These are phyloP conservation scores for Termitomyces sp. DNA, from an alignment of 768 basidiomycete species.

Conservation along the genomic window DNA sequence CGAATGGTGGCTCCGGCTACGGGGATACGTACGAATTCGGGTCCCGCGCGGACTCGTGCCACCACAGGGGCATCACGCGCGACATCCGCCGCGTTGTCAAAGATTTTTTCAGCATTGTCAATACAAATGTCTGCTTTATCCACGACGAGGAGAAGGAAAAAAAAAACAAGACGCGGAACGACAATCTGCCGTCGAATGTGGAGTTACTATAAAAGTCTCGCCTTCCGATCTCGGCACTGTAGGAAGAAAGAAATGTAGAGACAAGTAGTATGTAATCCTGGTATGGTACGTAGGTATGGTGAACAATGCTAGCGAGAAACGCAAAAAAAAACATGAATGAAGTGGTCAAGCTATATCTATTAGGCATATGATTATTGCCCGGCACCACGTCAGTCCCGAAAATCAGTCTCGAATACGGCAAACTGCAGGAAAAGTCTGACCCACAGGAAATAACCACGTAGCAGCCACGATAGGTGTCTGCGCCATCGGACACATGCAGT, in stretches of 20 bases:
- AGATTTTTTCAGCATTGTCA: conserved; percentile 3
- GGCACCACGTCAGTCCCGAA: background rate
- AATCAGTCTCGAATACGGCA: no score
- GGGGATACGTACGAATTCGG: conserved; percentile 14
- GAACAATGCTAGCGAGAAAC: background rate
- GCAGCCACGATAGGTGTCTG: background rate
- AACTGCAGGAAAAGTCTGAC: background rate
- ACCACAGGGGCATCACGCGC: conserved; percentile 6
- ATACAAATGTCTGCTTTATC: background rate
- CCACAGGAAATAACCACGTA: background rate
- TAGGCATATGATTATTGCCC: background rate
- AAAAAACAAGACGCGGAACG: background rate
- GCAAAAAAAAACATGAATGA: background rate
- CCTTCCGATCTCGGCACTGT: background rate
- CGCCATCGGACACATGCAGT: background rate
- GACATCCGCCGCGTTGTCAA: background rate
- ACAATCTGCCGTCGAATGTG: background rate
- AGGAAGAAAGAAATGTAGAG: background rate
- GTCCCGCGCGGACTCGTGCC: conserved; percentile 11
- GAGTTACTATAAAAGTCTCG: background rate
- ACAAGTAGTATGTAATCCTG: background rate
- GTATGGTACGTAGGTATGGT: background rate
- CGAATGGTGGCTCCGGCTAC: conserved; percentile 9
- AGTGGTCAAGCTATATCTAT: background rate
- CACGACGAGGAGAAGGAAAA: background rate